Conservation (phyloP, 2,329 filamentous ascomycete genomes). For the Zymoseptoria brevis region DNA sequence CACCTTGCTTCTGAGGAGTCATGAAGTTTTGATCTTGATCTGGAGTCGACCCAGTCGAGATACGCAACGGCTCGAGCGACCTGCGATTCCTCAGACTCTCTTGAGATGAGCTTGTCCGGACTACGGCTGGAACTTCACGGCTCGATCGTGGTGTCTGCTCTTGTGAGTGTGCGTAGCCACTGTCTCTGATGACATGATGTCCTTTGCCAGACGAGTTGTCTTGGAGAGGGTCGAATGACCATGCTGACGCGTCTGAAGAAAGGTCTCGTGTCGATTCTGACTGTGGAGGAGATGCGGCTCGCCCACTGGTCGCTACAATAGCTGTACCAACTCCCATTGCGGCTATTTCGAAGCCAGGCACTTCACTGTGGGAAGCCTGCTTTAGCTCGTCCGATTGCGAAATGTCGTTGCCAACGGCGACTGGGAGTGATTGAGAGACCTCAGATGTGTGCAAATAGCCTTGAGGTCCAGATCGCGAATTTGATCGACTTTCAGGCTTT, state of each 20-base stretch:
- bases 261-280: not conserved
- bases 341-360: conserved; percentile 1
- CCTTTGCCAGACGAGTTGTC: conserved; percentile 2
- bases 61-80: conserved; percentile 25
- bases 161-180: conserved; percentile 33
- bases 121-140: conserved; percentile 10
- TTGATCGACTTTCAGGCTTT: conserved; percentile 2
- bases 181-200: conserved; percentile 33
- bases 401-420: not conserved
- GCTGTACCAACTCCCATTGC: conserved; percentile 2
- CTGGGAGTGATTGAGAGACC: conserved; percentile 20
- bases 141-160: conserved; percentile 13
- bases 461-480: conserved; percentile 1
- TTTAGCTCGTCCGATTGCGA: not conserved
- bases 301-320: not conserved
- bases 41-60: conserved; percentile 14
- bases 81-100: conserved; percentile 25
- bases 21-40: conserved; percentile 13
- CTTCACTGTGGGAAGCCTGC: not conserved
- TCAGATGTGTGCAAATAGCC: conserved; percentile 21
- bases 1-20: conserved; percentile 14
- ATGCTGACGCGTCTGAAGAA: conserved; percentile 9
- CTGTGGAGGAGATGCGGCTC: not conserved
- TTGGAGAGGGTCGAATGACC: conserved; percentile 15
- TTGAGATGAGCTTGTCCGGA: conserved; percentile 17